Evolutionary conservation across 2,329 filamentous ascomycete species (phyloP).

Genomic region (Remersonia thermophila): DNA sequence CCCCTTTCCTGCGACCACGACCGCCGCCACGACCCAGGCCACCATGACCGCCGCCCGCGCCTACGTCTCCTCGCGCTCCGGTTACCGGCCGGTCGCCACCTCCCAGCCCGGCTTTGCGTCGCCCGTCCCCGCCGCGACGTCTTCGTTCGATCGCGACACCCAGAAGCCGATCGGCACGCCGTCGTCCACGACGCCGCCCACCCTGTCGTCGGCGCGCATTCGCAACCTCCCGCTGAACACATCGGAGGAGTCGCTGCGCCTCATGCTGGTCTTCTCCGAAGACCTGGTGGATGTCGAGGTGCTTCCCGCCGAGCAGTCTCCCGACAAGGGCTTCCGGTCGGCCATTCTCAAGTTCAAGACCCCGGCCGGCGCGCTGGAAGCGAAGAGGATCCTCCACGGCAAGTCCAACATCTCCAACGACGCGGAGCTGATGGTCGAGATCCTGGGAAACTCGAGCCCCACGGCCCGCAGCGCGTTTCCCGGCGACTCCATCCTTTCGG

Average conservation of each 20-base stretch:
- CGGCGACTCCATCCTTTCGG: conserved; percentile 28
- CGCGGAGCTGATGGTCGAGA: conserved; percentile 44
- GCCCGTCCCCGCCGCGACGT: conserved; percentile 20
- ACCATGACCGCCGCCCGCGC: conserved; percentile 34
- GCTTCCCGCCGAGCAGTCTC: conserved; percentile 35
- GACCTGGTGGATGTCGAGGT: conserved; percentile 41
- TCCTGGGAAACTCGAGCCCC: conserved; percentile 33
- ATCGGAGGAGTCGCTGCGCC: conserved; percentile 38
- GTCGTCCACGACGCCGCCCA: conserved; percentile 24
- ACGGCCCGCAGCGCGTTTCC: conserved; percentile 36
- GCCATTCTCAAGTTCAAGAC: conserved; percentile 43
- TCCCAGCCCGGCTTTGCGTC: conserved; percentile 25
- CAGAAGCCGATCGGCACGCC: conserved; percentile 29
- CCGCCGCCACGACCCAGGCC: conserved; percentile 17
- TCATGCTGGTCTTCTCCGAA: conserved; percentile 48
- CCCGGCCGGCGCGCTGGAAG: conserved; percentile 40
- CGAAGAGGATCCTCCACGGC: conserved; percentile 45
- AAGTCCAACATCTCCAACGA: conserved; percentile 39
- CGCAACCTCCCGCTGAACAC: conserved; percentile 42
- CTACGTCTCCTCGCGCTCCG: conserved; percentile 29
- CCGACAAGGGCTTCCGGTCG: conserved; percentile 37
- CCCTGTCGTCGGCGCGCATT: conserved; percentile 35
- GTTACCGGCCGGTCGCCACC: conserved; percentile 25
- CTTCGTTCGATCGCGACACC: conserved; percentile 31
- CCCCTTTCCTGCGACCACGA: conserved; percentile 20